Conservation (phyloP, 2,329 filamentous ascomycete genomes). For the Aspergillus sp. region DNA sequence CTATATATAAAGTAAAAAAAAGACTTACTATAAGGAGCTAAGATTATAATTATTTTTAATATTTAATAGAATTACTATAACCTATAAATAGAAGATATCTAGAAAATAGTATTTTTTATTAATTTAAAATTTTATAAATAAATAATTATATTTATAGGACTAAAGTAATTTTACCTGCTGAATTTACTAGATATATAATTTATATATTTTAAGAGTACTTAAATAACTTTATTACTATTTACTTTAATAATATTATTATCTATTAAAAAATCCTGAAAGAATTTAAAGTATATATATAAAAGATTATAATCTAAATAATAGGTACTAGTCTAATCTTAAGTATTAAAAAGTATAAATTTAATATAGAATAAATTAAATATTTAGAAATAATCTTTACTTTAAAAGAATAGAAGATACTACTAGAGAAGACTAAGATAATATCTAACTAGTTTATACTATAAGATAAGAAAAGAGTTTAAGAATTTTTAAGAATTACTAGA, state of each 20-base stretch:
- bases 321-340: neutral
- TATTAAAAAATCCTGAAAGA: neutral
- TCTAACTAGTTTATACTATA: neutral
- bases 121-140: neutral
- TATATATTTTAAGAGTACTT: neutral
- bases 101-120: neutral
- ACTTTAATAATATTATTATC: slow-evolving; percentile 4
- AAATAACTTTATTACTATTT: neutral
- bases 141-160: neutral
- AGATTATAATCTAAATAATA: slow-evolving; percentile 1
- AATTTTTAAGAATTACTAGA: neutral
- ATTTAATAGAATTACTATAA: slow-evolving; percentile 4
- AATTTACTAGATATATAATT: neutral
- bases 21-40: neutral
- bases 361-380: neutral
- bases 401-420: neutral
- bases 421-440: neutral
- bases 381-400: neutral
- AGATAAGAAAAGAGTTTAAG: neutral
- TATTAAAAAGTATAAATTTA: neutral
- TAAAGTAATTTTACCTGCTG: neutral
- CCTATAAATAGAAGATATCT: neutral
- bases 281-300: neutral
- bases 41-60: neutral
- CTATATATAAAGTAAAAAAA: neutral